Conservation (phyloP, 2,329 filamentous ascomycete genomes). For the Colletotrichum graminicola region DNA sequence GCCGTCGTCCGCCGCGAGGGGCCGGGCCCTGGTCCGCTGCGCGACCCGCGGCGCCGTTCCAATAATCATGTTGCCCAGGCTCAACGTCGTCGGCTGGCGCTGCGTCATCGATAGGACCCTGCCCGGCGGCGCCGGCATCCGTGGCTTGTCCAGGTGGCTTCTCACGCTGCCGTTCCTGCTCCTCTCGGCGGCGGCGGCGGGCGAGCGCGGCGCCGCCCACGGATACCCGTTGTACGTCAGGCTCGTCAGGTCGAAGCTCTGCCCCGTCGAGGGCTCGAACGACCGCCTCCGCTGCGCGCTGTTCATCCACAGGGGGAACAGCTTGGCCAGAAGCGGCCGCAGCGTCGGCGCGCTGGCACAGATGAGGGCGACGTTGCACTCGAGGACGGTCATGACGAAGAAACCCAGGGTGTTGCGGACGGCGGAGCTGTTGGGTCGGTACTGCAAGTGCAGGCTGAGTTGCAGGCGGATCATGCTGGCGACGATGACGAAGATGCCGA, state of each 20-base stretch:
- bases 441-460: constrained; percentile 48
- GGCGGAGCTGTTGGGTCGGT: constrained; percentile 42
- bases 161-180: constrained; percentile 44
- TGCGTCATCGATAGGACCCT: constrained; percentile 41
- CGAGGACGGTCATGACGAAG: constrained; percentile 53
- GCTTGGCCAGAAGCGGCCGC: constrained; percentile 47
- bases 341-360: constrained; percentile 52
- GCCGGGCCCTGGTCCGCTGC: constrained; percentile 43
- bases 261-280: constrained; percentile 17
- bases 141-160: constrained; percentile 35
- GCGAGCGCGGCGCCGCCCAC: constrained; percentile 45
- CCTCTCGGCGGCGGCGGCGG: constrained; percentile 6
- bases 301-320: constrained; percentile 47
- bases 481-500: constrained; percentile 57
- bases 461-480: constrained; percentile 52
- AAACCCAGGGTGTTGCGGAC: constrained; percentile 48
- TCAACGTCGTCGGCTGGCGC: constrained; percentile 47
- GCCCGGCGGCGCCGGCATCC: constrained; percentile 39
- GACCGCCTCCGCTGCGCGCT: constrained; percentile 36
- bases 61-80: constrained; percentile 47
- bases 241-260: constrained; percentile 48
- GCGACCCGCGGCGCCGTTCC: constrained; percentile 44
- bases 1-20: constrained; percentile 25
- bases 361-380: constrained; percentile 53
- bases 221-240: constrained; percentile 51